Percentiles rank a stretch among this genome's conserved stretches.
phyloP scores from a whole-genome alignment of 345 rosid genomes.

The Hibiscus trionum region DNA sequence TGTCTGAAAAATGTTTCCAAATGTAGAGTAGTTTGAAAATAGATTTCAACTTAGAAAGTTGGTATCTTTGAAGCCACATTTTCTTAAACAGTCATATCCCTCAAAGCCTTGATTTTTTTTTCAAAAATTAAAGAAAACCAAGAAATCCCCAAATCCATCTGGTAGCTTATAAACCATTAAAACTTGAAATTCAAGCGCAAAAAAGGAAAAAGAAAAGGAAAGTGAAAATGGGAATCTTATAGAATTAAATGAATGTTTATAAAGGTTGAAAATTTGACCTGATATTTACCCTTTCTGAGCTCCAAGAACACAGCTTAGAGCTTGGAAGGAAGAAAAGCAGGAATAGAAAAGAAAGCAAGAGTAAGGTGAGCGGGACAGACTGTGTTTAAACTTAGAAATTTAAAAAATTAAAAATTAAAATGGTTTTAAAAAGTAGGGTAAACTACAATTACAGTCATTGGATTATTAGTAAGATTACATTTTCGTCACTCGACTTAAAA shows the following conservation, averaged over 20 bases:
- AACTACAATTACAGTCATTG: too few relatives aligned
- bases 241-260: not conserved
- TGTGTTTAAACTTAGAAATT: constrained; percentile 14
- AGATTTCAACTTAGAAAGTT: not conserved
- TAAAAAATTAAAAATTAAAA: not conserved
- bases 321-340: constrained; percentile 6
- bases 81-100: constrained; percentile 1
- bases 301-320: constrained; percentile 15
- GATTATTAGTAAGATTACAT: too few relatives aligned
- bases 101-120: not conserved
- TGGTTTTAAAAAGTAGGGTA: not conserved
- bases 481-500: too few relatives aligned
- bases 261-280: constrained; percentile 6
- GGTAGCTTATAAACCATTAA: not conserved
- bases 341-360: not conserved
- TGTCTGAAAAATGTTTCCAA: constrained; percentile 15
- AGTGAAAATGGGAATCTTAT: not conserved
- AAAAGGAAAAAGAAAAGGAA: not conserved
- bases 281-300: constrained; percentile 10
- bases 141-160: constrained; percentile 8
- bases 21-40: not conserved
- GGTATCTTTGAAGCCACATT: not conserved
- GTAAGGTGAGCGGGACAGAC: constrained; percentile 14
- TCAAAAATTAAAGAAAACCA: constrained; percentile 1
- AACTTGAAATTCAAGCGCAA: not conserved